phyloP scores from a whole-genome alignment of 805 yeast species.

The Yamadazyma takamatsuzukensis region DNA sequence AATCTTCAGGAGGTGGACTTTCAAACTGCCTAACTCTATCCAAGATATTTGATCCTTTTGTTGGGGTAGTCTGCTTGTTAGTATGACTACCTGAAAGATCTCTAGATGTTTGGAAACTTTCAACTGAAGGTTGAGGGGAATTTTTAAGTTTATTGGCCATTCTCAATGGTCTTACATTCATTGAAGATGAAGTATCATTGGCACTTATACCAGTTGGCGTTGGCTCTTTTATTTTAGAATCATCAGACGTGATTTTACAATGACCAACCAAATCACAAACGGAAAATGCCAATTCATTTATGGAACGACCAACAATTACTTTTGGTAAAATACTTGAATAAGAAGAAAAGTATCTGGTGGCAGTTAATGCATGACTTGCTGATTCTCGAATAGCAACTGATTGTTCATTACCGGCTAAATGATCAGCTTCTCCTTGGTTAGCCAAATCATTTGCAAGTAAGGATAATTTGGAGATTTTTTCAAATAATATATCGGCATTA shows the following conservation, averaged over 20 bases:
- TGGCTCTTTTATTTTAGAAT: constrained; percentile 1
- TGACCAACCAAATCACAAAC: constrained; percentile 52
- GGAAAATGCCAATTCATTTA: constrained; percentile 67
- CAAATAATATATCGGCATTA: constrained; percentile 44
- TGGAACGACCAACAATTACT: constrained; percentile 67
- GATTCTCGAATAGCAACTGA: constrained; percentile 57
- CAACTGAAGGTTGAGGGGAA: constrained; percentile 1
- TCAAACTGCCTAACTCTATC: constrained; percentile 39
- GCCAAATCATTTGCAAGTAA: constrained; percentile 42
- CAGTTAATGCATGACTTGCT: constrained; percentile 69
- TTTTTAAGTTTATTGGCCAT: constrained; percentile 52
- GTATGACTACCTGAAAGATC: background rate
- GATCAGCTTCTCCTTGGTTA: constrained; percentile 23
- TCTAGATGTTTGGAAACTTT: background rate
- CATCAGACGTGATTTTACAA: constrained; percentile 7
- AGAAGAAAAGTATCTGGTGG: constrained; percentile 68
- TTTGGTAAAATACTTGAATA: constrained; percentile 66
- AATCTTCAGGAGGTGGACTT: constrained; percentile 16
- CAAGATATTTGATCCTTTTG: constrained; percentile 20
- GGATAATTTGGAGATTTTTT: constrained; percentile 48
- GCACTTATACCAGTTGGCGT: background rate
- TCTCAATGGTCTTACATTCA: constrained; percentile 60
- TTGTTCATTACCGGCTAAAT: constrained; percentile 31
- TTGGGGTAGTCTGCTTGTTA: constrained; percentile 9
- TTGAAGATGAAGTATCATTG: background rate